These are phyloP conservation scores for Saccharomycopsis hybrid DNA, from an alignment of 1,139 yeast species.

Conservation along the genomic window DNA sequence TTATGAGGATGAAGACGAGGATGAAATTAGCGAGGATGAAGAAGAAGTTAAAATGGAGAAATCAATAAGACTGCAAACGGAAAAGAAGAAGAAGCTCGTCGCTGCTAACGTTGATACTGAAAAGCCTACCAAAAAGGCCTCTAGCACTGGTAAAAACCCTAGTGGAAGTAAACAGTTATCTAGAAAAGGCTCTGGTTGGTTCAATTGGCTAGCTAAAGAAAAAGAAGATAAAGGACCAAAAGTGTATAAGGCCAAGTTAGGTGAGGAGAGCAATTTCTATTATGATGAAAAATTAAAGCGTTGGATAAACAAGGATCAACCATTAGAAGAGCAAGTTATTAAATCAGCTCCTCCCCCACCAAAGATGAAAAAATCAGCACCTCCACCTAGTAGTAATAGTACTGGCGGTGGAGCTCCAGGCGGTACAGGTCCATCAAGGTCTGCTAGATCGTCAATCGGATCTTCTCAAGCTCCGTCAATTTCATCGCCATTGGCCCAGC, in stretches of 20 bases:
- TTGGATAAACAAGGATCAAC: conserved; percentile 74
- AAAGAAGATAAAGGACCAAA: conserved; percentile 55
- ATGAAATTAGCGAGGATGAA: conserved; percentile 30
- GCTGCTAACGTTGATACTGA: no score
- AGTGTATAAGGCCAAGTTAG: conserved; percentile 79
- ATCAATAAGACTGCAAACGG: conserved; percentile 22
- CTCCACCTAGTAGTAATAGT: conserved; percentile 29
- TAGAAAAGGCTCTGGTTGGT: conserved; percentile 36
- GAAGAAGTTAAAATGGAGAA: conserved; percentile 28
- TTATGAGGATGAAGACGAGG: conserved; percentile 24
- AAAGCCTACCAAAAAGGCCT: conserved; percentile 23
- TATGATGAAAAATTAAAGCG: conserved; percentile 81
- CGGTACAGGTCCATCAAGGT: conserved; percentile 18
- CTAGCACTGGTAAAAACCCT: conserved; percentile 23
- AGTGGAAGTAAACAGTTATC: conserved; percentile 23
- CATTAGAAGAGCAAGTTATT: conserved; percentile 63
- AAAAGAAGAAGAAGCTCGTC: conserved; percentile 25
- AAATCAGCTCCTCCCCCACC: conserved; percentile 71
- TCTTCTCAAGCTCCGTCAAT: no score
- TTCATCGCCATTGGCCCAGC: neutral
- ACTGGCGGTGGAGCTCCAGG: conserved; percentile 22
- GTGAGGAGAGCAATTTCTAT: conserved; percentile 66
- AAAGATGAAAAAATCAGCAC: conserved; percentile 38
- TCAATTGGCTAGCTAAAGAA: conserved; percentile 37
- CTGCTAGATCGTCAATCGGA: conserved; percentile 24